Conservation (phyloP, 306 rosid genomes). For the Sechiopsis laciniata region DNA sequence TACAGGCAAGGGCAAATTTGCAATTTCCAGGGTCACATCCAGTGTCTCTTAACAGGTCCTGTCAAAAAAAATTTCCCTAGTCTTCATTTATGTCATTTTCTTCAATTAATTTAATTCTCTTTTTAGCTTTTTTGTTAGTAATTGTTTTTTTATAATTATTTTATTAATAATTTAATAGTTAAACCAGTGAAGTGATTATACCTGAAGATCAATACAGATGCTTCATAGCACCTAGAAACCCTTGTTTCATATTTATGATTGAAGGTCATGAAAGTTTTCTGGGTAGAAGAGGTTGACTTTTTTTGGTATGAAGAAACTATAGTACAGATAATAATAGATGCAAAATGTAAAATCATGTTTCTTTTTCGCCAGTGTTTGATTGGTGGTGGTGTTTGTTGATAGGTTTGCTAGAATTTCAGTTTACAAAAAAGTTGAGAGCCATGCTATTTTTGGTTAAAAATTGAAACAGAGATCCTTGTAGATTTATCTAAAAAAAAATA, state of each 20-base stretch:
- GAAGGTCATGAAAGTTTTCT: background rate
- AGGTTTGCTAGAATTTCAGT: background rate
- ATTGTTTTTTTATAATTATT: background rate
- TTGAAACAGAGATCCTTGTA: background rate
- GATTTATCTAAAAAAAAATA: background rate
- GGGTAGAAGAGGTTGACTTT: background rate
- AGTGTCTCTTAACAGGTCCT: slow-evolving; percentile 84
- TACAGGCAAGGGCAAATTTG: slow-evolving; percentile 70
- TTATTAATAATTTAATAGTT: background rate
- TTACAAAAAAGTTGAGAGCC: background rate
- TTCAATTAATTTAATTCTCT: background rate
- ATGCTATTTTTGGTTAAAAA: background rate
- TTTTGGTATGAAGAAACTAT: background rate
- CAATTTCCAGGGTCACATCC: slow-evolving; percentile 97
- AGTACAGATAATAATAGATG: background rate
- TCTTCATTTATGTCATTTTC: slow-evolving; percentile 16
- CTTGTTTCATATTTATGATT: background rate
- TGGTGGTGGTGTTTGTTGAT: background rate
- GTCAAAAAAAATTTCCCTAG: background rate
- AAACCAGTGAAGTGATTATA: background rate
- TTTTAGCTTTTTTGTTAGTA: background rate
- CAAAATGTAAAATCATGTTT: background rate
- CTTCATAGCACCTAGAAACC: background rate
- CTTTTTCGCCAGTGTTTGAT: background rate
- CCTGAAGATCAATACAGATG: background rate